These are phyloP conservation scores for Leccinum longicurvipes DNA, from an alignment of 768 basidiomycete species.

Conservation along the genomic window DNA sequence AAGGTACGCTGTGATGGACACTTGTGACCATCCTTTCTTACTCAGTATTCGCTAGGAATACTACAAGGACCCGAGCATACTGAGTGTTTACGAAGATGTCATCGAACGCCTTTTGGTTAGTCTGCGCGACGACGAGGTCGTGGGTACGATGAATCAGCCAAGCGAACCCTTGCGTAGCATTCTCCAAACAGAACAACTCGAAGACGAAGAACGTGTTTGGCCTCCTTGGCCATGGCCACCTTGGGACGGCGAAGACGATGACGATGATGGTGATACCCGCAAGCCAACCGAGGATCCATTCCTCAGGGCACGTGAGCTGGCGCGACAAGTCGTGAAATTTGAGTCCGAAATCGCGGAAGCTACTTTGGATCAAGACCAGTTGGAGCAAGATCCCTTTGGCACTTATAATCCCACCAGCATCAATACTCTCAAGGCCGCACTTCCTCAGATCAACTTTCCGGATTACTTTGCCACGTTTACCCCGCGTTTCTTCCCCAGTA, in stretches of 20 bases:
- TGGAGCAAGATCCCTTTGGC: slow-evolving; percentile 75
- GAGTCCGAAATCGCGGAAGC: slow-evolving; percentile 77
- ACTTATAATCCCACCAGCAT: slow-evolving; percentile 86
- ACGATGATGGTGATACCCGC: slow-evolving; percentile 37
- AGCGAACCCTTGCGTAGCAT: slow-evolving; percentile 21
- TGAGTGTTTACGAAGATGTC: slow-evolving; percentile 67
- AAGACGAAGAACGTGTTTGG: slow-evolving; percentile 46
- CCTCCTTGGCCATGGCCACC: slow-evolving; percentile 87
- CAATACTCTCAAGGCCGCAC: slow-evolving; percentile 59
- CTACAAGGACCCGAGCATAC: slow-evolving; percentile 71
- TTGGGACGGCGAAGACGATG: slow-evolving; percentile 67
- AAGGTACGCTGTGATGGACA: slow-evolving; percentile 48
- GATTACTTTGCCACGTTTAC: slow-evolving; percentile 87
- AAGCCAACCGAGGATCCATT: slow-evolving; percentile 34
- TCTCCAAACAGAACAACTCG: slow-evolving; percentile 37
- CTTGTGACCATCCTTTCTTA: neutral
- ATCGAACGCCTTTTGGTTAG: slow-evolving; percentile 63
- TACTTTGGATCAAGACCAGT: slow-evolving; percentile 75
- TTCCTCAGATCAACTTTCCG: slow-evolving; percentile 78
- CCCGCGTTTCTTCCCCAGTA: slow-evolving; percentile 68
- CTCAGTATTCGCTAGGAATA: slow-evolving; percentile 60
- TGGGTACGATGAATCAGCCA: slow-evolving; percentile 9
- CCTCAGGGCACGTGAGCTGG: slow-evolving; percentile 56
- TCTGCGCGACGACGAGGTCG: slow-evolving; percentile 46
- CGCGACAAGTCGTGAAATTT: slow-evolving; percentile 69